These are phyloP conservation scores for Casuarina cunninghamiana DNA, from an alignment of 306 rosid species.

Conservation along the genomic window DNA sequence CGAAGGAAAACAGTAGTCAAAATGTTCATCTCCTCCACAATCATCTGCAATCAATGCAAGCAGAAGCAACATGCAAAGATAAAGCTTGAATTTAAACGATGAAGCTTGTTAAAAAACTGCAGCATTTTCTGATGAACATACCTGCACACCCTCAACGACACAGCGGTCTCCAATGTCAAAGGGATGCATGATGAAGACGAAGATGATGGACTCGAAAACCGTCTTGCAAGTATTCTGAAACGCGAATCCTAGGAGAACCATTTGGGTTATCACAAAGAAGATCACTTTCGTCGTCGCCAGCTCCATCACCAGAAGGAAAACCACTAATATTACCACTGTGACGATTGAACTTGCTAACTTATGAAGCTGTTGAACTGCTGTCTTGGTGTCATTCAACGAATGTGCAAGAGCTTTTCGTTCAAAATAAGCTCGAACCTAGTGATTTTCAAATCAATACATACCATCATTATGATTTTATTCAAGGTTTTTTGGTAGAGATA, in stretches of 20 bases:
- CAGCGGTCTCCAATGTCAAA: constrained; percentile 59
- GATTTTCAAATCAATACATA: neutral
- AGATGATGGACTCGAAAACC: constrained; percentile 48
- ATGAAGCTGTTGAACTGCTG: constrained; percentile 66
- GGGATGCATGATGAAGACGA: constrained; percentile 62
- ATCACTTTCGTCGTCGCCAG: constrained; percentile 40
- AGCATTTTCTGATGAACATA: neutral
- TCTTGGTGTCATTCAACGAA: constrained; percentile 52
- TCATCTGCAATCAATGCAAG: constrained; percentile 33
- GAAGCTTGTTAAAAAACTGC: too few relatives aligned
- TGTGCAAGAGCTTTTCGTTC: constrained; percentile 54
- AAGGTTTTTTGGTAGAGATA: too few relatives aligned
- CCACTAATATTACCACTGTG: constrained; percentile 44
- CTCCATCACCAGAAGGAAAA: constrained; percentile 44
- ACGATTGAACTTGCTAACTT: constrained; percentile 48
- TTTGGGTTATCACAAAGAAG: constrained; percentile 42
- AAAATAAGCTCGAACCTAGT: constrained; percentile 55
- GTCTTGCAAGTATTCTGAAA: constrained; percentile 57
- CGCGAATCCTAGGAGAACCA: constrained; percentile 44
- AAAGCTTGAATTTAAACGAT: too few relatives aligned
- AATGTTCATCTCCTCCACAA: constrained; percentile 60
- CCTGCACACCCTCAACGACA: constrained; percentile 53
- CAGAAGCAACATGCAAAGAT: neutral
- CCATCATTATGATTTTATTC: neutral
- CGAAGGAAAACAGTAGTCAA: constrained; percentile 57